Evolutionary conservation across 192 early-diverging fungal species (phyloP), one percentile per base, ranked within the genome.

Genomic region (Endogone sp.): DNA sequence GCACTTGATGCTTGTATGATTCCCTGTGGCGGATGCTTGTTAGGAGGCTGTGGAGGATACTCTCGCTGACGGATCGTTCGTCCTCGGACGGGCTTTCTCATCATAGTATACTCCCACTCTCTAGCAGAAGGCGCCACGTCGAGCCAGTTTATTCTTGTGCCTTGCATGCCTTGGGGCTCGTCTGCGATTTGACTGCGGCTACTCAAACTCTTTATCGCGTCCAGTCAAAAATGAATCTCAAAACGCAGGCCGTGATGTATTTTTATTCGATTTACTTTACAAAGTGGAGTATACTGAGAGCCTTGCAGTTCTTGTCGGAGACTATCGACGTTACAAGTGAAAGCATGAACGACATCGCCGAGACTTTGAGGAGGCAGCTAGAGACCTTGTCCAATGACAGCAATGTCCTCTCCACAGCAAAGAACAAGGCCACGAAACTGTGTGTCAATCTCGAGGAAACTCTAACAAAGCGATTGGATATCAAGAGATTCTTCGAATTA

Each of bases 1-100:
- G 63, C 62, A 58, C 49, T 71, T 71, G 56, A 44, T 44, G 23
- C 63, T 64, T 71, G 59, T 64, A 64, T 71, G 65, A 2, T 64
- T 65, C 70, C 58, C 63, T 71, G 70, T 65, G 22, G 70, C 63
- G 0, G 63, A 65, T 71, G 63, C 63, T 65, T 71, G 70, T 62
- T 65, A 65, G 63, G 32, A 58, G 32, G 23, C 22, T 24, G 28
- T 44, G 29, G 63, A 21, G 56, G 63, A 1, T 71, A 65, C 63
- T 54, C 70, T 69, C 60, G 59, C 61, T 69, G 68, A 63, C 37
- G 30, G 59, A 70, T 65, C 65, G 63, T 65, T 63, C 63, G 60
- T 23, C 27, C 66, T n/a, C 58, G 61, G 29, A 54, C 29, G 29
- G 31, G 32, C 66, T 21, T 49, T 65, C 56, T 68, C 66, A 68